Base-by-base conservation (phyloP, 768 basidiomycete genomes). In the Pleurotus djamor region DNA sequence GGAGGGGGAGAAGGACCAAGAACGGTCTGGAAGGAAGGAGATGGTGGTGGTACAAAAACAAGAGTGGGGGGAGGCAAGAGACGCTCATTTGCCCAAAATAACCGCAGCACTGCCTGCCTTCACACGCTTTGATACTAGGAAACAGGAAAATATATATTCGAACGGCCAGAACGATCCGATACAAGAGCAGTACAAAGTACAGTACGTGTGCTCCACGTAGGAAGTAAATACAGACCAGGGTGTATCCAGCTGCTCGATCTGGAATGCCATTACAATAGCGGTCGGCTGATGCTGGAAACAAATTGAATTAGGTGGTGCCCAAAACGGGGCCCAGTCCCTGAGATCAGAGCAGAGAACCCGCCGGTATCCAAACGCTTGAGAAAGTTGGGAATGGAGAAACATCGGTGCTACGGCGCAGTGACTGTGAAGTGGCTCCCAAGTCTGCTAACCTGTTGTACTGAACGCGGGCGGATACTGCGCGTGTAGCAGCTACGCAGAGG, bases 101-200 rank as follows among this genome's bases (percentile, higher is more conserved):
- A 65, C 62, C 61, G 66, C 68, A 67, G 70, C 71, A 71, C 70
- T 67, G 68, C 67, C 67, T 49, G 52, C 57, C 60, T 62, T 58
- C 63, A 63, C 69, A 69, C 70, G 65, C 67, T 63, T 66, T 66
- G 45, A n/a, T 17, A 41, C 37, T 28, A 48, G n/a, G 58, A 49
- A 51, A 41, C 4, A 41, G n/a, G 38, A 41, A 41, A 41, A 10
- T n/a, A 41, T 41, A 17, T 43, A 52, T 52, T 28, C 21, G 21
- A 28, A 51, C 45, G 43, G 38, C 13, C 14, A 10, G 12, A 45
- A 55, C 52, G 52, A 60, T 28, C 58, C 57, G 44, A 54, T 48
- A 49, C 41, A 4, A 28, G 43, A 35, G 60, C 34, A n/a, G 21
- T 28, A 28, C 21, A 28, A 3, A 28, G 21, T 28, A 28, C 21